Conservation (phyloP, 805 yeast species). For the Wickerhamomyces chaumierensis region DNA sequence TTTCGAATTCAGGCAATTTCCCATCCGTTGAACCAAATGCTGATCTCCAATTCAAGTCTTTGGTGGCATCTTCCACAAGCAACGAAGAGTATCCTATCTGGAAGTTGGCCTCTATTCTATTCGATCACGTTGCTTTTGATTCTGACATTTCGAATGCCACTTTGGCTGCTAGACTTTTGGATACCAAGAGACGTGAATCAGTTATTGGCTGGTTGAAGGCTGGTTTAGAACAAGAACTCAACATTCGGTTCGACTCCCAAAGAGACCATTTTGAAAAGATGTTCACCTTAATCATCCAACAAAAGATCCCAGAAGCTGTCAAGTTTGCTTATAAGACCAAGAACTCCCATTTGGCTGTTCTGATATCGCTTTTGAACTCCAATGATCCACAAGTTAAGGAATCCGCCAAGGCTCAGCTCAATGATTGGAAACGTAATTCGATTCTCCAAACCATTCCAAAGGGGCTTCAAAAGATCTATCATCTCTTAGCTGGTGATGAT, state of each 20-base stretch:
- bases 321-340: constrained; percentile 45
- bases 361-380: constrained; percentile 62
- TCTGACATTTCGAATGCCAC: constrained; percentile 13
- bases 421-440: constrained; percentile 46
- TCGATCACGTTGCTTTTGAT: constrained; percentile 28
- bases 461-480: constrained; percentile 47
- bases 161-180: constrained; percentile 17
- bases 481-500: constrained; percentile 46
- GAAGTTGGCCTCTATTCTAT: constrained; percentile 52
- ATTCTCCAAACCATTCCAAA: constrained; percentile 36
- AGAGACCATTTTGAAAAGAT: constrained; percentile 38
- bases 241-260: constrained; percentile 23
- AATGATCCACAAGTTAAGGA: constrained; percentile 45
- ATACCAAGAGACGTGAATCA: constrained; percentile 29
- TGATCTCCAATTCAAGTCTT: constrained; percentile 21
- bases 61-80: constrained; percentile 12
- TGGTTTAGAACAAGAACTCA: constrained; percentile 23
- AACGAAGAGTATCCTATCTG: constrained; percentile 27
- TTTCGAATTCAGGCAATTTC: constrained; percentile 22
- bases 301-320: constrained; percentile 53
- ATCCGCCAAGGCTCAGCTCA: constrained; percentile 51
- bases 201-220: constrained; percentile 48
- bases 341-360: constrained; percentile 59
- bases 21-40: constrained; percentile 26
- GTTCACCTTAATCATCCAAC: constrained; percentile 37